Evolutionary conservation across 2,329 filamentous ascomycete genomes (phyloP).

Genomic region (Penicillium sp.): DNA sequence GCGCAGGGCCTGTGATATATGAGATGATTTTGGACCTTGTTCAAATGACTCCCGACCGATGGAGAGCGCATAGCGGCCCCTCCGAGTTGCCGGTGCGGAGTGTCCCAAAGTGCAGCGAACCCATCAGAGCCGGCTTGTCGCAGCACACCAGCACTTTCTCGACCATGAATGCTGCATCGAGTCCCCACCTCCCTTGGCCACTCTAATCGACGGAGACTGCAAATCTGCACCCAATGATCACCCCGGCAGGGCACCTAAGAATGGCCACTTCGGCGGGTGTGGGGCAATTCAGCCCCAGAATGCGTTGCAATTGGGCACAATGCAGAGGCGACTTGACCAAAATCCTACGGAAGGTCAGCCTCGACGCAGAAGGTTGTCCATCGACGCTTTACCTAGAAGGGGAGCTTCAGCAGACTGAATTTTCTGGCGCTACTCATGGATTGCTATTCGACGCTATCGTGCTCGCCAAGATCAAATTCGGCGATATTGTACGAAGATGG

Average conservation of each 20-base stretch:
- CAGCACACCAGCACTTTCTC: background rate
- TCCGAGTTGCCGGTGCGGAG: background rate
- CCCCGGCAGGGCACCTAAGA: background rate
- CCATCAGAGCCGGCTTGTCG: background rate
- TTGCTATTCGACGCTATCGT: background rate
- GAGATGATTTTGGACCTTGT: background rate
- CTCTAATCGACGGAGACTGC: conserved; percentile 12
- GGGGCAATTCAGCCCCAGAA: conserved; percentile 1
- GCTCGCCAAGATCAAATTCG: background rate
- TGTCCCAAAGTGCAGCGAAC: background rate
- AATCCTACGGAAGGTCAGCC: conserved; percentile 16
- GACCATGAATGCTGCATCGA: conserved; percentile 10
- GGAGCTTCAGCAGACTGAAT: conserved; percentile 39
- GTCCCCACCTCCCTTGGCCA: conserved; percentile 15
- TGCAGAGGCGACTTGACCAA: conserved; percentile 14
- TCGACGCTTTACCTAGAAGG: conserved; percentile 33
- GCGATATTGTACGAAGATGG: background rate
- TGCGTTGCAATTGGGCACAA: conserved; percentile 16
- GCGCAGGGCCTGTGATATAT: background rate
- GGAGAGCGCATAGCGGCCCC: background rate
- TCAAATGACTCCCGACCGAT: background rate
- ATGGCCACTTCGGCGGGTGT: conserved; percentile 13
- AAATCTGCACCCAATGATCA: conserved; percentile 22
- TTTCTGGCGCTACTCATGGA: conserved; percentile 6
- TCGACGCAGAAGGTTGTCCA: conserved; percentile 13